A percentile compares a stretch with the other conserved stretches of the same genome.
These are phyloP conservation scores for Psilocybe mexicana DNA, from an alignment of 1,284 basidiomycete species.

Conservation along the genomic window DNA sequence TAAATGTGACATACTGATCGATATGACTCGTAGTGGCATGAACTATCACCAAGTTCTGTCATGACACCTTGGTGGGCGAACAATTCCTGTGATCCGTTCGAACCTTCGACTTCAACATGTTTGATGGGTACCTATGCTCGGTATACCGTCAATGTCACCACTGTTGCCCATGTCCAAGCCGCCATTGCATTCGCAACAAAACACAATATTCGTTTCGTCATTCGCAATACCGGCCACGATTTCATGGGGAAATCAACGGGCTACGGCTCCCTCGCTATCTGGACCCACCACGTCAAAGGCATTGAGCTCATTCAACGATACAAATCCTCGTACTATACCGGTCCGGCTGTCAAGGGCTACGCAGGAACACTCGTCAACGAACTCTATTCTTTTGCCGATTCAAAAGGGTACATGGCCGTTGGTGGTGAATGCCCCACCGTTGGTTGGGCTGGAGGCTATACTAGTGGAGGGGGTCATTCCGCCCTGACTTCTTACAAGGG, in stretches of 20 bases:
- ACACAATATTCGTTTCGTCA: constrained; percentile 6
- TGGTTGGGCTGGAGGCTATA: constrained; percentile 1
- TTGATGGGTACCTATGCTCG: not conserved
- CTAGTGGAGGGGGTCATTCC: constrained; percentile 1
- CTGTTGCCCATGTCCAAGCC: not conserved
- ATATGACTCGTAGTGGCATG: not conserved
- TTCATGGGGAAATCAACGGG: constrained; percentile 33
- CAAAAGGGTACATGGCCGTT: not conserved
- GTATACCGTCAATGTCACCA: not conserved
- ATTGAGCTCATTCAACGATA: not conserved
- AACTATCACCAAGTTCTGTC: not conserved
- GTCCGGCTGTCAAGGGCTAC: not conserved
- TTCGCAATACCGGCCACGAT: constrained; percentile 30
- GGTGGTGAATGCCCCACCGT: not conserved
- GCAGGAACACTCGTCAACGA: not conserved
- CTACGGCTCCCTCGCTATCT: constrained; percentile 33
- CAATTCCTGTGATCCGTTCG: not conserved
- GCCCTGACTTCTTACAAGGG: not conserved
- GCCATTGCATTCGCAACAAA: constrained; percentile 2
- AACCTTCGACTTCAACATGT: not conserved
- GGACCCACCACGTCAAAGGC: constrained; percentile 36
- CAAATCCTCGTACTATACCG: not conserved
- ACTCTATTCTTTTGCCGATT: not conserved
- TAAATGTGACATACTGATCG: not conserved
- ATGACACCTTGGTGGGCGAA: constrained; percentile 2